phyloP scores from a whole-genome alignment of 305 asterid genomes.

The Stenogyne calaminthoides region DNA sequence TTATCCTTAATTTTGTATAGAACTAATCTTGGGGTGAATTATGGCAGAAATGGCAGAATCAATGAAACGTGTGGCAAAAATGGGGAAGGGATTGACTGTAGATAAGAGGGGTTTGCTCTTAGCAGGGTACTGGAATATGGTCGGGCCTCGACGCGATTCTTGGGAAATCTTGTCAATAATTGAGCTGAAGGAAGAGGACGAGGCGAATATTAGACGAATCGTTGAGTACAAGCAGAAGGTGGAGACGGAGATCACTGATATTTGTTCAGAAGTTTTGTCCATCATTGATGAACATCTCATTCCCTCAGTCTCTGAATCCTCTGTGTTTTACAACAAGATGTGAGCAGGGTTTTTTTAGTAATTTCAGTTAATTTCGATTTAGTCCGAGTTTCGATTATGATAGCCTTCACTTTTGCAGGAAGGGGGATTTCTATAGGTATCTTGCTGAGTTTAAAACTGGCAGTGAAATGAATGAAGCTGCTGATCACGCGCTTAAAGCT shows the following conservation, averaged over 20 bases:
- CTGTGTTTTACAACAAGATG: slow-evolving; percentile 65
- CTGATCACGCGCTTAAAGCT: neutral
- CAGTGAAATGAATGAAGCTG: neutral
- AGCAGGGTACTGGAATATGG: slow-evolving; percentile 62
- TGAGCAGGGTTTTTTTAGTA: neutral
- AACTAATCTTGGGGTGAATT: too few species aligned
- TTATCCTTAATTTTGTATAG: too few species aligned
- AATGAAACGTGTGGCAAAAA: slow-evolving; percentile 59
- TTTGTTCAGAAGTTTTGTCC: slow-evolving; percentile 51
- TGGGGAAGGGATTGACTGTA: slow-evolving; percentile 58
- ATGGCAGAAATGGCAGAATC: slow-evolving; percentile 65
- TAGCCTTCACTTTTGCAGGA: slow-evolving; percentile 12
- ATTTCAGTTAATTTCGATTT: neutral
- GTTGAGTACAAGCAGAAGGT: slow-evolving; percentile 59
- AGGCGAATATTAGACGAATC: slow-evolving; percentile 53
- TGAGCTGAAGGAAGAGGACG: slow-evolving; percentile 63
- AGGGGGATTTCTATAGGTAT: neutral
- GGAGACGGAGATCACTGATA: slow-evolving; percentile 55
- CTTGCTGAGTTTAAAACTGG: neutral
- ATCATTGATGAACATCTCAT: slow-evolving; percentile 69
- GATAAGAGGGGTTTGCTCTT: slow-evolving; percentile 66
- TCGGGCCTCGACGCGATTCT: slow-evolving; percentile 60
- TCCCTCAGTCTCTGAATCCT: slow-evolving; percentile 60
- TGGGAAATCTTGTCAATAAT: slow-evolving; percentile 64
- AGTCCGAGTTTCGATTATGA: neutral